Evolutionary conservation across 306 rosid genomes (phyloP), one percentile per base, ranked within the genome.

Genomic region (Arachis hypogaea): DNA sequence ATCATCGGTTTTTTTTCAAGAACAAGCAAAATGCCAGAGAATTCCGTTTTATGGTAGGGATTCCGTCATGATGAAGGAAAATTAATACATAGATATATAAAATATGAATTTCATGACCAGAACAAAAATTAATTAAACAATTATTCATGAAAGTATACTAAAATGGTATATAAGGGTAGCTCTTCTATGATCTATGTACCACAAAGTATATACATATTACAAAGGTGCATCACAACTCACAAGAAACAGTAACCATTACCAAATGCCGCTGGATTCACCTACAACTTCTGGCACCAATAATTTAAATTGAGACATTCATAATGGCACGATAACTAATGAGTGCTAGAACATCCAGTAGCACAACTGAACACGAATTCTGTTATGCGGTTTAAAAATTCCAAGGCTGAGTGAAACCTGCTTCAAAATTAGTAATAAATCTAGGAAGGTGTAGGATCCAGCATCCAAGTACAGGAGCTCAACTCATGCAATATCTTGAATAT

Each of bases 281-380:
- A n/a, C 56, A 54, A 54, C 45, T 74, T 54, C 5, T 3, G 54
- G 51, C 60, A 50, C 18, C 75, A 59, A 60, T 68, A 55, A 50
- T 60, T 68, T 59, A 7, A 45, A 58, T 28, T 59, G 45, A n/a
- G n/a, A 43, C 61, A 49, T 66, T 38, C 2, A 6, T 29, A 6
- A 63, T 42, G 66, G 46, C 3, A 5, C 9, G 58, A 10, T 22
- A 7, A 11, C 30, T 49, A 40, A 51, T n/a, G 46, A 51, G 54
- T 2, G 40, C 42, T 57, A 57, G 44, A 43, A 57, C 12, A 11
- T 41, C 55, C 7, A 43, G 45, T 69, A 22, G 54, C 28, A 42
- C 28, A 11, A 45, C 57, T 38, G 42, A 36, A 41, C 64, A 63
- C 16, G 7, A 30, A 18, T 51, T 43, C 30, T 58, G 44, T 30